Evolutionary conservation across 1,284 basidiomycete genomes (phyloP).

Genomic region (Hemileia vastatrix): DNA sequence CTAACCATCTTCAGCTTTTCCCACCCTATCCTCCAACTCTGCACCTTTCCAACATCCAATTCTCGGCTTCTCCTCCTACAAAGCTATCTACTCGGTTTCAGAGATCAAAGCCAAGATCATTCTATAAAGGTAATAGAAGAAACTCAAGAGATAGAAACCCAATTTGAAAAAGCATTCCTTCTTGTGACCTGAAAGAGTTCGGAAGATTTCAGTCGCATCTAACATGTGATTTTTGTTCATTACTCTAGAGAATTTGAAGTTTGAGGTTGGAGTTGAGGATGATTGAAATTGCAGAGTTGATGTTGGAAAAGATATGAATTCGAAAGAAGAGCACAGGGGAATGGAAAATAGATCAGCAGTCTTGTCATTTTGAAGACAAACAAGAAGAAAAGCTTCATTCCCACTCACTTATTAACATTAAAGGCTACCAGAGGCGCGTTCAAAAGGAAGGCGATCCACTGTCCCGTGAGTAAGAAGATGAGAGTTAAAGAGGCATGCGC

Average conservation of each 20-base stretch:
- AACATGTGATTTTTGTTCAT: conserved; percentile 93
- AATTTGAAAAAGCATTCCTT: conserved; percentile 95
- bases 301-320: too few species aligned
- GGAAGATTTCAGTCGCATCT: conserved; percentile 97
- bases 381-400: conserved; percentile 30
- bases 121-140: conserved; percentile 46
- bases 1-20: too few species aligned
- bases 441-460: conserved; percentile 87
- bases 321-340: not conserved
- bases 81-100: not conserved
- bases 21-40: too few species aligned
- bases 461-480: conserved; percentile 76
- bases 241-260: conserved; percentile 58
- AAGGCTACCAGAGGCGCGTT: conserved; percentile 82
- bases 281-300: not conserved
- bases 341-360: not conserved
- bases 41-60: too few species aligned
- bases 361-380: not conserved
- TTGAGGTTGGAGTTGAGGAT: not conserved
- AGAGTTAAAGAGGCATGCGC: conserved; percentile 82
- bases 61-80: too few species aligned
- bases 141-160: conserved; percentile 83
- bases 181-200: conserved; percentile 85
- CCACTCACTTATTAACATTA: conserved; percentile 91
- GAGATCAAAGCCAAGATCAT: conserved; percentile 19